Evolutionary conservation across 164 flowering plant genomes (phyloP).

Genomic region (Vitis cinerea): DNA sequence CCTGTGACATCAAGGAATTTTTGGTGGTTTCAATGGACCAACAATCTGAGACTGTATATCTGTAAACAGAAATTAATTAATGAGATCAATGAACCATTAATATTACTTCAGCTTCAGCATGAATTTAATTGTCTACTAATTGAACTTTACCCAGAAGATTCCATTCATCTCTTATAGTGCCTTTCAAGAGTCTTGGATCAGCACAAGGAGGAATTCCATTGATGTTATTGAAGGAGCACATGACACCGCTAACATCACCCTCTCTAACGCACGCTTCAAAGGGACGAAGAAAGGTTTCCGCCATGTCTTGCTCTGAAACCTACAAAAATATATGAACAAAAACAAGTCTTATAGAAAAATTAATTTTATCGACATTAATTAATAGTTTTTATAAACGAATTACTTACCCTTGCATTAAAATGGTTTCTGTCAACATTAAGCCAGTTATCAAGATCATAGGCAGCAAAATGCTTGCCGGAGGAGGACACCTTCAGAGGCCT

Average conservation of each 20-base stretch:
- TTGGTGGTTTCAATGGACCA: too few relatives aligned
- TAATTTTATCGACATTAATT: too few relatives aligned
- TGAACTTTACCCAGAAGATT: neutral
- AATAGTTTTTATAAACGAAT: too few relatives aligned
- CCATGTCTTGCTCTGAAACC: slow-evolving; percentile 5
- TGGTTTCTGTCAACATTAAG: slow-evolving; percentile 4
- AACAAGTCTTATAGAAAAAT: too few relatives aligned
- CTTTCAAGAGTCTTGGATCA: slow-evolving; percentile 8
- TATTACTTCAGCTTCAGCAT: too few relatives aligned
- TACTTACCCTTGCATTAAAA: slow-evolving; percentile 17
- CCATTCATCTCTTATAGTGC: neutral
- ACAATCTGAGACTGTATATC: too few relatives aligned
- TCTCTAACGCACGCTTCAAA: slow-evolving; percentile 6
- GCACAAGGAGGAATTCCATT: slow-evolving; percentile 10
- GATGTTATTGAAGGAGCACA: slow-evolving; percentile 10
- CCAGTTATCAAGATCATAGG: slow-evolving; percentile 30
- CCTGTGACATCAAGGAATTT: too few relatives aligned
- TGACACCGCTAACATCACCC: slow-evolving; percentile 4
- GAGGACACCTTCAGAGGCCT: slow-evolving; percentile 23
- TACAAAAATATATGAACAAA: neutral
- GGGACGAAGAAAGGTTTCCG: neutral
- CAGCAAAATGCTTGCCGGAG: slow-evolving; percentile 26
- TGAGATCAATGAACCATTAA: too few relatives aligned
- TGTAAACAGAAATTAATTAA: too few relatives aligned
- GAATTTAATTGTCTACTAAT: too few relatives aligned